Percentiles rank a stretch among this genome's conserved stretches.
phyloP scores from a whole-genome alignment of 805 yeast genomes.

The Candida saitoana region DNA sequence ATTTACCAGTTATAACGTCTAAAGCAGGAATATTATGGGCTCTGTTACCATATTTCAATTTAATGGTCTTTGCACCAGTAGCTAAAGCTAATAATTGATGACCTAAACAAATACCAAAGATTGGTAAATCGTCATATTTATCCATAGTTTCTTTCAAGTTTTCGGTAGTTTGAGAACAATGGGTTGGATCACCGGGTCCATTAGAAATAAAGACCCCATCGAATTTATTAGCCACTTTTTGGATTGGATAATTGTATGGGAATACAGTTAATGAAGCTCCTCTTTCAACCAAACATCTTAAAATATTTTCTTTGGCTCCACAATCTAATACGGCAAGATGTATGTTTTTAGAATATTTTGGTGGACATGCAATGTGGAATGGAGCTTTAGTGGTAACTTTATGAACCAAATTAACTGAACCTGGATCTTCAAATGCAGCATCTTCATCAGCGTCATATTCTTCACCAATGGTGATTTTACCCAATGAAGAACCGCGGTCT shows the following conservation, averaged over 20 bases:
- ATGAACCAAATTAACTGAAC: slow-evolving; percentile 81
- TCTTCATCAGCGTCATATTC: slow-evolving; percentile 90
- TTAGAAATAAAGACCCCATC: slow-evolving; percentile 94
- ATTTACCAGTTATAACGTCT: slow-evolving; percentile 83
- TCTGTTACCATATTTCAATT: slow-evolving; percentile 96
- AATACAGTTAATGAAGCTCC: slow-evolving; percentile 96
- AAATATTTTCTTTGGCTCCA: slow-evolving; percentile 96
- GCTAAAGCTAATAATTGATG: slow-evolving; percentile 96
- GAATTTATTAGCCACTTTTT: slow-evolving; percentile 83
- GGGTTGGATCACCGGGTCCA: slow-evolving; percentile 98
- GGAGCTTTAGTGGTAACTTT: slow-evolving; percentile 95
- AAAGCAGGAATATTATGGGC: slow-evolving; percentile 98
- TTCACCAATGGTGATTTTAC: slow-evolving; percentile 84
- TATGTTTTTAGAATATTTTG: slow-evolving; percentile 47
- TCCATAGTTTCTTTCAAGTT: slow-evolving; percentile 71
- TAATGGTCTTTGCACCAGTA: slow-evolving; percentile 86
- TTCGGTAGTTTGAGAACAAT: slow-evolving; percentile 73
- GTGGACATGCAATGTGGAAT: slow-evolving; percentile 73
- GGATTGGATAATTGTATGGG: slow-evolving; percentile 93
- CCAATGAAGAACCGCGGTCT: slow-evolving; percentile 94
- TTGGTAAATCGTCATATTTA: slow-evolving; percentile 64
- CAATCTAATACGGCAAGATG: slow-evolving; percentile 95
- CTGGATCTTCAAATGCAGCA: slow-evolving; percentile 88
- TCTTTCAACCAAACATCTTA: slow-evolving; percentile 88
- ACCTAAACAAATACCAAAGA: slow-evolving; percentile 96